Conservation (phyloP, 176 grass and related monocot genomes). For the Eragrostis curvula region DNA sequence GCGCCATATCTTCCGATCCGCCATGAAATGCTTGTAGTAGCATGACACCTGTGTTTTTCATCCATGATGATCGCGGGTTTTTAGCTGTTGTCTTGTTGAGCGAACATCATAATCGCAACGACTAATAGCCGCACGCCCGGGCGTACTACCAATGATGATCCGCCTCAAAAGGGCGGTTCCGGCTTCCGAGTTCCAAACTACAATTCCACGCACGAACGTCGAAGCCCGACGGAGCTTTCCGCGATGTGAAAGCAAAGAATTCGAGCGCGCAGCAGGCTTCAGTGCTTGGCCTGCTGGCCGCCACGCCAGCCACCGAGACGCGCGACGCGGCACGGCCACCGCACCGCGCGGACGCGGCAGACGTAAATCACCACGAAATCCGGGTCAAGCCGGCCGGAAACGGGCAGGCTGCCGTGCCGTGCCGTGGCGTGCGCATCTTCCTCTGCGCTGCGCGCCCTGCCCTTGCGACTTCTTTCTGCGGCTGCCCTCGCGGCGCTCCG, state of each 20-base stretch:
- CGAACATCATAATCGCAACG: neutral
- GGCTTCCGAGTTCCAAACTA: neutral
- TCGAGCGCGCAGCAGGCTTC: neutral
- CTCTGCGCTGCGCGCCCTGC: neutral
- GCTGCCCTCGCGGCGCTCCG: neutral
- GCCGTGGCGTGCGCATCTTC: conserved; percentile 14
- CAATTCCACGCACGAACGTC: neutral
- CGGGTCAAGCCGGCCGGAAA: conserved; percentile 3
- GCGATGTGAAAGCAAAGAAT: neutral
- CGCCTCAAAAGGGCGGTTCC: neutral
- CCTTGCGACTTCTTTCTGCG: neutral
- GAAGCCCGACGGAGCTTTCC: neutral
- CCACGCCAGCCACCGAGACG: neutral
- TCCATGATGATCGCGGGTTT: conserved; percentile 1
- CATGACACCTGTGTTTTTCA: too few species aligned
- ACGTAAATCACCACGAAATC: neutral
- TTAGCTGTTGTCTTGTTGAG: neutral
- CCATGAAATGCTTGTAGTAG: neutral
- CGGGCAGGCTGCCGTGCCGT: neutral
- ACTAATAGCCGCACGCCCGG: conserved; percentile 25
- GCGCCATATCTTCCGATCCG: conserved; percentile 33
- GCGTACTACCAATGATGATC: conserved; percentile 1
- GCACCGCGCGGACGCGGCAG: neutral
- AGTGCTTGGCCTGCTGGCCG: too few species aligned
- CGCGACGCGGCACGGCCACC: neutral